Evolutionary conservation across 306 rosid species (phyloP).

Genomic region (Macrotyloma uniflorum): DNA sequence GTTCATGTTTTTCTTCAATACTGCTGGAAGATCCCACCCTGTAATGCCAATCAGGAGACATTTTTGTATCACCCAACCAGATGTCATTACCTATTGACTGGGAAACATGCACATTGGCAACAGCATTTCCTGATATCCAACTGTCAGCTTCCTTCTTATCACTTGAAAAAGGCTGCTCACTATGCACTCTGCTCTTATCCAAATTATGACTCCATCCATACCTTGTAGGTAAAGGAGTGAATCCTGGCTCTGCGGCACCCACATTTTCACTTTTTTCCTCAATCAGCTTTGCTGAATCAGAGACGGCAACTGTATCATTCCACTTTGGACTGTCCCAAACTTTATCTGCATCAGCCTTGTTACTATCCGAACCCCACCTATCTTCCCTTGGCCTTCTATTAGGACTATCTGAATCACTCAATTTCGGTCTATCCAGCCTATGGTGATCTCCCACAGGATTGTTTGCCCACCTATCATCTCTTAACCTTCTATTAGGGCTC

Average conservation of each 20-base stretch:
- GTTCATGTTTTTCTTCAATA: constrained; percentile 57
- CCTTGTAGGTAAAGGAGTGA: constrained; percentile 49
- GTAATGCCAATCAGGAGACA: constrained; percentile 96
- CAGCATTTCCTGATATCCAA: constrained; percentile 58
- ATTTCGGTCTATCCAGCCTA: constrained; percentile 55
- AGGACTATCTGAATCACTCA: constrained; percentile 69
- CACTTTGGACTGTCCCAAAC: constrained; percentile 54
- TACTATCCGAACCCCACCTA: constrained; percentile 51
- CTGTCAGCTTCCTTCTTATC: constrained; percentile 60
- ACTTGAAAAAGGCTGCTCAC: constrained; percentile 46
- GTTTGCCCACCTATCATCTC: constrained; percentile 65
- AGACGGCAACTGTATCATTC: constrained; percentile 47
- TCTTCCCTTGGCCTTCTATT: constrained; percentile 65
- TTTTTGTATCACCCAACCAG: constrained; percentile 81
- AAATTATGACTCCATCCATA: constrained; percentile 55
- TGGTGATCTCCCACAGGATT: constrained; percentile 53
- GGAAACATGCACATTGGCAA: constrained; percentile 41
- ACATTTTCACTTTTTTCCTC: constrained; percentile 54
- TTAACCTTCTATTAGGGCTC: constrained; percentile 76
- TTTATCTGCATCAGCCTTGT: constrained; percentile 49
- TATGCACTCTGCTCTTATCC: constrained; percentile 53
- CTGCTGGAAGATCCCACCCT: constrained; percentile 52
- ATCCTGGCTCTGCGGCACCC: constrained; percentile 51
- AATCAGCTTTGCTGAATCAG: constrained; percentile 52
- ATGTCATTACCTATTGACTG: constrained; percentile 60